Evolutionary conservation across 106 monocot genomes (phyloP).

Genomic region (Apostasia ramifera): DNA sequence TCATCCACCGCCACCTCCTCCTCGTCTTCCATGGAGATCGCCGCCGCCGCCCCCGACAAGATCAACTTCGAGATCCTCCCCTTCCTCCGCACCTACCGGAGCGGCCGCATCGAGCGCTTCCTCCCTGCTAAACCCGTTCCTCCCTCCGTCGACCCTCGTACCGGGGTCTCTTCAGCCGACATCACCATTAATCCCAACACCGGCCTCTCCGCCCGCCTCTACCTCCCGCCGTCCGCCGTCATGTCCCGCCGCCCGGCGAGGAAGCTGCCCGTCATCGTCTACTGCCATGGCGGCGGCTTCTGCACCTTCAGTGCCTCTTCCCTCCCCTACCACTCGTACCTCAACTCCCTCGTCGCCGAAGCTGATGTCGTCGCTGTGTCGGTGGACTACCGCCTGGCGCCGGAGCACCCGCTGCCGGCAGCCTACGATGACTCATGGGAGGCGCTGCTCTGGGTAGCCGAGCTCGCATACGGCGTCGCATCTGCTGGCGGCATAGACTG

Average conservation of each 20-base stretch:
- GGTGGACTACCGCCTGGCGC: background rate
- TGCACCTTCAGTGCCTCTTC: slow-evolving; percentile 6
- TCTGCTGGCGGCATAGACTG: background rate
- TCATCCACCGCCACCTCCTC: no score
- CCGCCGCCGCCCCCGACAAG: background rate
- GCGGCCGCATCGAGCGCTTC: slow-evolving; percentile 1
- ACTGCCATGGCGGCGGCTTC: slow-evolving; percentile 24
- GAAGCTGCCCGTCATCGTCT: slow-evolving; percentile 24
- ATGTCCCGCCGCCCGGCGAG: background rate
- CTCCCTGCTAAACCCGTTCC: background rate
- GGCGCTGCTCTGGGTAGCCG: slow-evolving; percentile 20
- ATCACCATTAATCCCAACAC: background rate
- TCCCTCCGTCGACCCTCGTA: background rate
- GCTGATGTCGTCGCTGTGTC: slow-evolving; percentile 8
- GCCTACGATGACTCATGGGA: background rate
- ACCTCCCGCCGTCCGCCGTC: background rate
- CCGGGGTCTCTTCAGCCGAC: background rate
- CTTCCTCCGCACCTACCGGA: background rate
- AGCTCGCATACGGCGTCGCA: background rate
- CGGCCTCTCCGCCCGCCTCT: slow-evolving; percentile 3
- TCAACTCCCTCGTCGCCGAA: slow-evolving; percentile 14
- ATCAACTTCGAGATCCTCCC: background rate
- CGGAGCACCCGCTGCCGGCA: background rate
- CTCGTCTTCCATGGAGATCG: background rate
- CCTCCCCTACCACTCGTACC: slow-evolving; percentile 13